Conservation (phyloP, 2,329 filamentous ascomycete species). For the Pochonia chlamydosporia region DNA sequence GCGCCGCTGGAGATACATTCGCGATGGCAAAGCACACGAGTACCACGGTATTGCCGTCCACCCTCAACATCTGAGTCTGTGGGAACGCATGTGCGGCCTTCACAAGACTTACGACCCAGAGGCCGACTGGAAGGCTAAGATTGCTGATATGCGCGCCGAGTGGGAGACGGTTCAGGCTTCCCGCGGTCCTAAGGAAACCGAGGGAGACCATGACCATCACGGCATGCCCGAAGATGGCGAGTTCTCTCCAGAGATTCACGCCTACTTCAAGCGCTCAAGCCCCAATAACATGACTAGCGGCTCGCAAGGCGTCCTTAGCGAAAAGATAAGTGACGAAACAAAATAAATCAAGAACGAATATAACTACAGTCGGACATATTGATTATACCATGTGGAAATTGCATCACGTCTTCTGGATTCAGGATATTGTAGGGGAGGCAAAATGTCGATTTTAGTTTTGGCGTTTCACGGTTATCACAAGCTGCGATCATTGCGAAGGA, state of each 20-base stretch:
- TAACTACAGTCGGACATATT: not conserved
- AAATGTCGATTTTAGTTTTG: not conserved
- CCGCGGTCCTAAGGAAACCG: constrained; percentile 42
- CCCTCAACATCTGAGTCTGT: constrained; percentile 78
- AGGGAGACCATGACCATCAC: constrained; percentile 27
- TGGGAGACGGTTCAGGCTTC: constrained; percentile 49
- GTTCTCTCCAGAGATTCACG: constrained; percentile 47
- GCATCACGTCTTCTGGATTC: too few relatives aligned
- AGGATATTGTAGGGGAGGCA: too few relatives aligned
- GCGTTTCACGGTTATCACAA: not conserved
- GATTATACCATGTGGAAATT: not conserved
- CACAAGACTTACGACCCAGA: constrained; percentile 80
- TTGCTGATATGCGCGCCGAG: constrained; percentile 69
- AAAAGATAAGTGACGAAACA: constrained; percentile 18
- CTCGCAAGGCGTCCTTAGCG: constrained; percentile 17
- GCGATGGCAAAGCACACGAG: constrained; percentile 67
- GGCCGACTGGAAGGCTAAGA: constrained; percentile 75
- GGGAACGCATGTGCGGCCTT: constrained; percentile 75
- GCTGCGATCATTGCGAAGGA: too few relatives aligned
- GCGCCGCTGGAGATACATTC: constrained; percentile 84
- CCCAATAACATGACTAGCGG: constrained; percentile 18
- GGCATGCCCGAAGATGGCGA: constrained; percentile 40
- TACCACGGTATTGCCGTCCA: constrained; percentile 95
- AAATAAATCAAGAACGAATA: not conserved
- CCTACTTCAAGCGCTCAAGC: constrained; percentile 44